Base-by-base conservation (phyloP, 2,329 filamentous ascomycete genomes). In the Aspergillus amoenus region DNA sequence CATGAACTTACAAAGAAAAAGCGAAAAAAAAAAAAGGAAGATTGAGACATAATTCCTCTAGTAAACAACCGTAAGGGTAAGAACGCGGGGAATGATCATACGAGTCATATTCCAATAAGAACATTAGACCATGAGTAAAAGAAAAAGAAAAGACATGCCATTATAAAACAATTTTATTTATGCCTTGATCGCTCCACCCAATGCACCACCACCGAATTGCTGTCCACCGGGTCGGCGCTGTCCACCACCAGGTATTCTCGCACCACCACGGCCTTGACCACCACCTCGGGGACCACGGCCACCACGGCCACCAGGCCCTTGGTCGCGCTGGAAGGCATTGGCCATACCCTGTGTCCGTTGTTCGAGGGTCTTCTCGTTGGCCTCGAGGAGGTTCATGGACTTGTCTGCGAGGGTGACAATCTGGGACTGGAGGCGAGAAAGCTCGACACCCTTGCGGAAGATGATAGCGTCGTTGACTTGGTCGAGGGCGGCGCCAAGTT, bases 381-480 rank as follows among this genome's bases (percentile, higher is more conserved):
- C 88, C 83, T 99, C 95, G 72, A 97, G 96, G 59, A 99, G 88
- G 52, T 88, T 87, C 73, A 92, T 96, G 57, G 94, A 93, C 84
- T 97, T 99, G 81, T 99, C 94, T 58, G 90, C 91, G 52, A 99
- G 83, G 9, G 93, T 94, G 64, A 99, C 87, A 32, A 95, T 93
- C 71, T 99, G 83, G 75, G 91, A 96, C 80, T 99, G 94, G 64
- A 99, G 86, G 67, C 95, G 88, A 71, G 91, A 96, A 64, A 99
- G 86, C 83, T 99, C 95, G 62, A 99, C 94, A 58, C 94, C 95
- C 87, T 99, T 97, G 78, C 94, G 89, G 90, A 99, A 99, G 80
- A 97, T 94, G 78, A 99, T 91, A 51, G 91, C 95, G 66, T 90
- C 88, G 70, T 95, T 97, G 78, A 99, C 93, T 79, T 99, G 94